Evolutionary conservation across 2,329 filamentous ascomycete genomes (phyloP).

Genomic region (Pleurostoma richardsiae): DNA sequence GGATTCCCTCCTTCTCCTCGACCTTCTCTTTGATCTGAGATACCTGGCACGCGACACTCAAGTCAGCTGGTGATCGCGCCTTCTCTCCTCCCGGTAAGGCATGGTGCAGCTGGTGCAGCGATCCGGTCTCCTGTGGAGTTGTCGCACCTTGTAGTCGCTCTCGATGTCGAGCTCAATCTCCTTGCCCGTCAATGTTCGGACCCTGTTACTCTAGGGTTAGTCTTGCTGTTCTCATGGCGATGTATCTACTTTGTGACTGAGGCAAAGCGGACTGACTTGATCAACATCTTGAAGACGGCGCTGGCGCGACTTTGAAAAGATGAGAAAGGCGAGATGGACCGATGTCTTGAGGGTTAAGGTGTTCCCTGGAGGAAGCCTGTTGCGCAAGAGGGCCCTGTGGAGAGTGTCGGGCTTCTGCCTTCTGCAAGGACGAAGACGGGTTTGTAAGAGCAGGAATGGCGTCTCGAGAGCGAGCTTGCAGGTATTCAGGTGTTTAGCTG

Average conservation of each 20-base stretch:
- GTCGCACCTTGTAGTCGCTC: conserved; percentile 76
- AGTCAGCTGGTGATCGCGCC: conserved; percentile 1
- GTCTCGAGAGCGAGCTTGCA: too few relatives aligned
- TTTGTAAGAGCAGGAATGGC: too few relatives aligned
- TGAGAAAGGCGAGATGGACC: neutral
- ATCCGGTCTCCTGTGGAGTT: neutral
- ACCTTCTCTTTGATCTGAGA: conserved; percentile 97
- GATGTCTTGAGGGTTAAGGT: conserved; percentile 23
- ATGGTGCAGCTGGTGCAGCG: neutral
- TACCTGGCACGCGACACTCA: conserved; percentile 52
- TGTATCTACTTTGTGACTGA: neutral
- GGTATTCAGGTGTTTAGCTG: too few relatives aligned
- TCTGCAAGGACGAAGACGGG: too few relatives aligned
- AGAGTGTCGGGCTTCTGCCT: too few relatives aligned
- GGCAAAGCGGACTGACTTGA: conserved; percentile 39
- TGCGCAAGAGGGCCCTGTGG: neutral
- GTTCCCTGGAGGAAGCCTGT: neutral
- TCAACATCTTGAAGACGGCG: conserved; percentile 32
- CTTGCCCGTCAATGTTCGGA: conserved; percentile 95
- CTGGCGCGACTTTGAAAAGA: conserved; percentile 1
- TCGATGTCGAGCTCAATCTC: conserved; percentile 99
- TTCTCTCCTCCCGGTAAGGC: neutral
- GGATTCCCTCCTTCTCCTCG: conserved; percentile 98
- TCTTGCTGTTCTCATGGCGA: neutral
- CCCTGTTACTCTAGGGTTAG: conserved; percentile 47